Evolutionary conservation across 2,329 filamentous ascomycete genomes (phyloP), one percentile per base, ranked within the genome.

Genomic region (Stagonosporopsis tanaceti): DNA sequence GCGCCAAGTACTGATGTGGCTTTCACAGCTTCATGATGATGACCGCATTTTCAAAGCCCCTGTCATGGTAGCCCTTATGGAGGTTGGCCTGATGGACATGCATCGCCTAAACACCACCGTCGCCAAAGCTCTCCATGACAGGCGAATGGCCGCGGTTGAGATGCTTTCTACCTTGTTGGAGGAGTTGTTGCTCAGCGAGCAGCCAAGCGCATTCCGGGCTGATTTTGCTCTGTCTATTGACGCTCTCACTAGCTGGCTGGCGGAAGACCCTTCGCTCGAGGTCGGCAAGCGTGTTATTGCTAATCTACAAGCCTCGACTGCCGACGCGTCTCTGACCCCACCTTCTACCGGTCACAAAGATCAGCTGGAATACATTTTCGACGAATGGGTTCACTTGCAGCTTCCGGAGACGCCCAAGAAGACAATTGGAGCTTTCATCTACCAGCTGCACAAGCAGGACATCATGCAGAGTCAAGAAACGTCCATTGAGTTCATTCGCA

Each of bases 301-400:
- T 58, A 89, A 86, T 64, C 75, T 90, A 47, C 84, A 86, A 62
- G 79, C 85, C 38, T 74, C 92, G 80, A 78, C 84, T 79, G 73
- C 80, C 47, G 81, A 83, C 63, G 76, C 63, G 14, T 59, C 82
- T 52, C 76, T 82, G 50, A 86, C 84, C 22, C 85, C 89, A 54
- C 83, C 86, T 47, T 77, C 81, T 15, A 75, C 79, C 37, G 82
- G 85, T 30, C 88, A 88, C 65, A 87, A 88, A 61, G 92, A 96
- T 60, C 92, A 97, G 74, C 87, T 96, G 78, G 92, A 96, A 67
- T 98, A 99, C 72, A 85, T 97, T 20, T 97, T 99, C 70, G 93
- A 94, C 40, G 95, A 99, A 78, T 99, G 95, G 95, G 86, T 94
- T 27, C 88, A 89, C 58, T 84, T 97, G 7, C 90, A 90, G 46